These are phyloP conservation scores for Aspergillus puulaauensis DNA, from an alignment of 2,329 filamentous ascomycete species.

Conservation along the genomic window DNA sequence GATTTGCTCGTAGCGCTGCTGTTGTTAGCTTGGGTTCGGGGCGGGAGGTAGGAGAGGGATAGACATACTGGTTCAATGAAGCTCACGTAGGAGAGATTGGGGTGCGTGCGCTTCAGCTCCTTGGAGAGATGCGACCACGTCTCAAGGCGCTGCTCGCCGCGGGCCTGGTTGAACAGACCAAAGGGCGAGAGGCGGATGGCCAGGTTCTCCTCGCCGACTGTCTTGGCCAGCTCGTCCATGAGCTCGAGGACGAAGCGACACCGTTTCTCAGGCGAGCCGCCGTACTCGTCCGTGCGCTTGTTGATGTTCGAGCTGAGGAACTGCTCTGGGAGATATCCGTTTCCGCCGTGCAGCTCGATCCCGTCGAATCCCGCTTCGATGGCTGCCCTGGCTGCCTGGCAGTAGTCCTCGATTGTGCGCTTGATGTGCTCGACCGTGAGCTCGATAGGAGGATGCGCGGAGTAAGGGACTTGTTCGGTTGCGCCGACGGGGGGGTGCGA, in stretches of 20 bases:
- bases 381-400: constrained; percentile 48
- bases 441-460: constrained; percentile 45
- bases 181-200: constrained; percentile 51
- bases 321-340: constrained; percentile 55
- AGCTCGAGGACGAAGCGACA: constrained; percentile 58
- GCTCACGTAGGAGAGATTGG: constrained; percentile 53
- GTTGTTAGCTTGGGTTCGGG: background rate
- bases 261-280: constrained; percentile 53
- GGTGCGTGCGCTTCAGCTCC: constrained; percentile 48
- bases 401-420: constrained; percentile 46
- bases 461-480: constrained; percentile 37
- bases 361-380: constrained; percentile 57
- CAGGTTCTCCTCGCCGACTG: constrained; percentile 48
- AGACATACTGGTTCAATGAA: constrained; percentile 52
- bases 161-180: constrained; percentile 53
- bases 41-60: background rate
- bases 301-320: constrained; percentile 53
- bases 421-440: constrained; percentile 49
- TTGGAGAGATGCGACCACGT: constrained; percentile 54
- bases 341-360: constrained; percentile 51
- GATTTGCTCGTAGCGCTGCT: constrained; percentile 52
- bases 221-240: constrained; percentile 46
- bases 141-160: constrained; percentile 52
- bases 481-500: constrained; percentile 39
- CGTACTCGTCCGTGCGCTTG: constrained; percentile 51